Base-by-base conservation (phyloP, 1,284 basidiomycete genomes). In the Lignosus rhinocerotis region DNA sequence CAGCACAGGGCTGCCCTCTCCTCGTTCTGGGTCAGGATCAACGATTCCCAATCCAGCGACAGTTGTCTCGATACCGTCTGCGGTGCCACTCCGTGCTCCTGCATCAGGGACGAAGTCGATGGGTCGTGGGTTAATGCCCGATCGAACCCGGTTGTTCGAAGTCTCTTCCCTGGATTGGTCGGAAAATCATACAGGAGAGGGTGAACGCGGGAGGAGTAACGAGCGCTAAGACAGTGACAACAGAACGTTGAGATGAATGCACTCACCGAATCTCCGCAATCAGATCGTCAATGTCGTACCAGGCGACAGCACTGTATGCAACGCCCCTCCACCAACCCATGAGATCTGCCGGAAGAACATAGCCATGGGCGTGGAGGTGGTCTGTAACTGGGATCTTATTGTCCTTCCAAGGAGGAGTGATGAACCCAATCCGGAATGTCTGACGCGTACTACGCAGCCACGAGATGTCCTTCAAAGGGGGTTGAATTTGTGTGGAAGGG, bases 191-290 rank as follows among this genome's bases (percentile, higher is more conserved):
- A 25, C 25, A 25, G 25, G 25, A 33, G 41, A 11, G 41, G 32
- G 41, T 14, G 17, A 32, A 19, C 46, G 31, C 45, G 16, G 12
- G 42, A 25, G 50, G 42, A 44, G 19, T 4, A n/a, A 36, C 11
- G 48, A 34, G 51, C 38, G 46, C 34, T 49, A 31, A 39, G 45
- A 53, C 17, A 17, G 16, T 45, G 31, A 34, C 17, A 17, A 11
- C 9, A 1, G 44, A 38, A 38, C 41, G 19, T 38, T 53, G 31
- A 57, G 34, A 54, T 50, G 53, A 52, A 41, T 38, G 56, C 34
- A 72, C 82, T 50, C 64, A 90, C 89, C 89, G 78, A 67, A 90
- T 91, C 70, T 90, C 88, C 38, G 88, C 88, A 69, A 91, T 88
- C 55, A 91, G 76, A 70, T 90, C 87, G 60, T 90, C 87, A 51